Evolutionary conservation across 2,329 filamentous ascomycete species (phyloP).

Genomic region (Clonostachys sp.): DNA sequence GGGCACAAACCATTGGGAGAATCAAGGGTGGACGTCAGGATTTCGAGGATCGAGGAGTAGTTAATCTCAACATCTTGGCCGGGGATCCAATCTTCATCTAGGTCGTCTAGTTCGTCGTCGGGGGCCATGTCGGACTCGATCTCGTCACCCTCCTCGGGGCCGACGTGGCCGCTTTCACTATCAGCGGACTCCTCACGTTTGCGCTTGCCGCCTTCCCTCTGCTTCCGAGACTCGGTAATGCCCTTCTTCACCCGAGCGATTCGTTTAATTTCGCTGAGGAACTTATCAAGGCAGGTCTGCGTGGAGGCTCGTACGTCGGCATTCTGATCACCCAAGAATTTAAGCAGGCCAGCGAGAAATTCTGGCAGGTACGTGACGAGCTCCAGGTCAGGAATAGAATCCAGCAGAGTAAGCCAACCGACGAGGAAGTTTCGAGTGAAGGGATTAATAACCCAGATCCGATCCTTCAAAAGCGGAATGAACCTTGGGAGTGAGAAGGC

Average conservation of each 20-base stretch:
- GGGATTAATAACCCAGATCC: slow-evolving; percentile 90
- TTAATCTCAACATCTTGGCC: slow-evolving; percentile 96
- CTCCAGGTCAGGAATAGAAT: slow-evolving; percentile 95
- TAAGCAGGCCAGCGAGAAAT: slow-evolving; percentile 84
- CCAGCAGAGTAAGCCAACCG: slow-evolving; percentile 89
- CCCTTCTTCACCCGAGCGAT: slow-evolving; percentile 91
- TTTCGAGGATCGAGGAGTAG: slow-evolving; percentile 86
- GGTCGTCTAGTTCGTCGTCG: slow-evolving; percentile 56
- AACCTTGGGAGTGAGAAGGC: slow-evolving; percentile 90
- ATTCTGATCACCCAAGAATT: slow-evolving; percentile 88
- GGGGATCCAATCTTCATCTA: slow-evolving; percentile 92
- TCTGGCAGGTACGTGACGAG: slow-evolving; percentile 89
- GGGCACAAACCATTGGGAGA: slow-evolving; percentile 63
- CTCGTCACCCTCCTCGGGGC: slow-evolving; percentile 56
- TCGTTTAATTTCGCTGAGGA: slow-evolving; percentile 88
- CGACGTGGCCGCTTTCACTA: slow-evolving; percentile 53
- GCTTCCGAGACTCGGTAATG: slow-evolving; percentile 79
- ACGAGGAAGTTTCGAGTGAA: slow-evolving; percentile 95
- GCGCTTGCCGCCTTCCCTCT: slow-evolving; percentile 60
- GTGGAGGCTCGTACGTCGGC: slow-evolving; percentile 93
- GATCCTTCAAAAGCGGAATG: slow-evolving; percentile 88
- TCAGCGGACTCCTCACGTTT: slow-evolving; percentile 69
- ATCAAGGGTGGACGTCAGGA: slow-evolving; percentile 83
- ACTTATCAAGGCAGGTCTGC: slow-evolving; percentile 82
- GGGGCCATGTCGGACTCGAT: slow-evolving; percentile 51